These are phyloP conservation scores for Tetrastigma voinierianum DNA, from an alignment of 164 flowering plant species.

Conservation along the genomic window DNA sequence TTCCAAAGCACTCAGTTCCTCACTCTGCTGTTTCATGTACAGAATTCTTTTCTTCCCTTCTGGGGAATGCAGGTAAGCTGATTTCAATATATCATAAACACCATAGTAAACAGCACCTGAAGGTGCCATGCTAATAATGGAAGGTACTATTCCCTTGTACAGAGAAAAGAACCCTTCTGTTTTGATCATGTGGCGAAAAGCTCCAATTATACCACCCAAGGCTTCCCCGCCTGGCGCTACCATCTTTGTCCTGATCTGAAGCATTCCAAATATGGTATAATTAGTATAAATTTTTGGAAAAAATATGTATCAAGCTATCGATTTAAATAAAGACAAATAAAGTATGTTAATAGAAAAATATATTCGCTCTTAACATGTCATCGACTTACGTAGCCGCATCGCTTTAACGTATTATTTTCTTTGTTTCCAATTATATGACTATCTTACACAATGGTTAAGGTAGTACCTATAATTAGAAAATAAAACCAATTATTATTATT, in stretches of 20 bases:
- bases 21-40: slow-evolving; percentile 48
- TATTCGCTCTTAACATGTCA: too few species aligned
- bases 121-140: slow-evolving; percentile 87
- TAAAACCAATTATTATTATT: too few species aligned
- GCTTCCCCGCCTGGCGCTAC: slow-evolving; percentile 95
- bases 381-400: too few species aligned
- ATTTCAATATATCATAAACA: slow-evolving; percentile 82
- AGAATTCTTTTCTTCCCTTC: slow-evolving; percentile 72
- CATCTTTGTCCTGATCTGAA: slow-evolving; percentile 82
- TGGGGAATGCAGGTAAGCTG: slow-evolving; percentile 85
- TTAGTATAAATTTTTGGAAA: too few species aligned
- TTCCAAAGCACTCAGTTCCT: slow-evolving; percentile 73
- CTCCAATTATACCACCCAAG: slow-evolving; percentile 82
- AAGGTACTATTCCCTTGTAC: slow-evolving; percentile 87
- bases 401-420: too few species aligned
- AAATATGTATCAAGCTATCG: too few species aligned
- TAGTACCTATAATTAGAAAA: too few species aligned
- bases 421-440: too few species aligned
- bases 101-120: slow-evolving; percentile 94
- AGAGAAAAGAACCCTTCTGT: slow-evolving; percentile 92
- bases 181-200: slow-evolving; percentile 67
- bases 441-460: too few species aligned
- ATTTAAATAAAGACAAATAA: too few species aligned
- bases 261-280: background rate
- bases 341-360: too few species aligned